Conservation (phyloP, 352 stramenopile species). For the Phytophthora palmivora region DNA sequence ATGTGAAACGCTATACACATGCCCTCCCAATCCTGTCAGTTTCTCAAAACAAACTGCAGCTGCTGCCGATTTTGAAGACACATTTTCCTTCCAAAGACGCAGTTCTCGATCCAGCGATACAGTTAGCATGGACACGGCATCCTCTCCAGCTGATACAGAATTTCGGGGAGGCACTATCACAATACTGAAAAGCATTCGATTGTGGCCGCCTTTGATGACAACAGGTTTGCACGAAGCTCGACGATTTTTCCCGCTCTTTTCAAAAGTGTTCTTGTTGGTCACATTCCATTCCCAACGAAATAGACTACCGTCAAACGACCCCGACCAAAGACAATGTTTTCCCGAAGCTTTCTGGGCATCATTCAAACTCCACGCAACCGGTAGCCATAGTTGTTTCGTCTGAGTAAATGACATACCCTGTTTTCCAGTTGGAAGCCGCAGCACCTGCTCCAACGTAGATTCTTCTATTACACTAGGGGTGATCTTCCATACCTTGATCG, state of each 20-base stretch:
- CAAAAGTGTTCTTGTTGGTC: not conserved
- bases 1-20: slow-evolving; percentile 64
- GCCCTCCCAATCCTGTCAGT: slow-evolving; percentile 63
- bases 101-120: slow-evolving; percentile 77
- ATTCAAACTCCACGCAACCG: slow-evolving; percentile 60
- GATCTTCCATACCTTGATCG: slow-evolving; percentile 70
- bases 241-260: slow-evolving; percentile 32
- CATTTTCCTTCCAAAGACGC: slow-evolving; percentile 58
- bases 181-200: slow-evolving; percentile 73
- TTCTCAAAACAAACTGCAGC: slow-evolving; percentile 47
- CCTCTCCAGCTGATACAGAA: not conserved
- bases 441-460: slow-evolving; percentile 35
- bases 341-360: not conserved
- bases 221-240: slow-evolving; percentile 46
- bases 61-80: slow-evolving; percentile 3
- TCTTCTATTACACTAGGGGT: slow-evolving; percentile 7
- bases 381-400: slow-evolving; percentile 75
- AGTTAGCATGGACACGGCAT: slow-evolving; percentile 48
- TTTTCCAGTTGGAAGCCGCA: slow-evolving; percentile 68
- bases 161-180: slow-evolving; percentile 23
- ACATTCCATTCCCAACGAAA: slow-evolving; percentile 64
- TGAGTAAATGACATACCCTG: slow-evolving; percentile 70
- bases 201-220: slow-evolving; percentile 69
- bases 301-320: slow-evolving; percentile 74
- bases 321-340: slow-evolving; percentile 63